Percentiles rank a stretch among this genome's conserved stretches.
Conservation (phyloP, 805 yeast species). For the Candida piceae region DNA sequence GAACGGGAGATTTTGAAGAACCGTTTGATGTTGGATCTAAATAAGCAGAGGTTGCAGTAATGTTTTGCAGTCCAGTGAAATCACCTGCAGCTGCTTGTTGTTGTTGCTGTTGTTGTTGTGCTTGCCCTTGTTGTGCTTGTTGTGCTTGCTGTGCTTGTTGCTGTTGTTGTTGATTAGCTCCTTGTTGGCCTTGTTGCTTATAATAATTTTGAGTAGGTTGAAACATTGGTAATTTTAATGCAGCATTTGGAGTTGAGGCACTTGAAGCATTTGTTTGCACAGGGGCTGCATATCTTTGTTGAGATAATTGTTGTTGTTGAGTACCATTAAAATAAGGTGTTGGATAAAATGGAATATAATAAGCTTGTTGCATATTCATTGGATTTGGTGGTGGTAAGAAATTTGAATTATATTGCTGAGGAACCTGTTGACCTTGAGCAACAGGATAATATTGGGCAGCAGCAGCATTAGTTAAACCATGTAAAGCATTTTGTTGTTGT, state of each 20-base stretch:
- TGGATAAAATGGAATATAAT: slow-evolving; percentile 22
- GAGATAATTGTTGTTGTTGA: slow-evolving; percentile 21
- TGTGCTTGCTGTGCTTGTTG: slow-evolving; percentile 1
- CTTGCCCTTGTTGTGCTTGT: slow-evolving; percentile 4
- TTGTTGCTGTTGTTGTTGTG: slow-evolving; percentile 1
- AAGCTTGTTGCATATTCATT: slow-evolving; percentile 21
- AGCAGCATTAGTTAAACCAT: slow-evolving; percentile 8
- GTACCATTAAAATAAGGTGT: slow-evolving; percentile 17
- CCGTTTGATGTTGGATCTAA: slow-evolving; percentile 7
- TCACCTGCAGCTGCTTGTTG: slow-evolving; percentile 3
- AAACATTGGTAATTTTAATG: slow-evolving; percentile 12
- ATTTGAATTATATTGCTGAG: slow-evolving; percentile 18
- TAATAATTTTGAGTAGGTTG: slow-evolving; percentile 11
- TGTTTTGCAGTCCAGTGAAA: slow-evolving; percentile 1
- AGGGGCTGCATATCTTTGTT: slow-evolving; percentile 16
- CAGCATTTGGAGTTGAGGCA: slow-evolving; percentile 8
- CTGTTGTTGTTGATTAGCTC: slow-evolving; percentile 4
- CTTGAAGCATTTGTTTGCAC: slow-evolving; percentile 5
- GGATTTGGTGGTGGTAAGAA: slow-evolving; percentile 25
- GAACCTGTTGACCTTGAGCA: slow-evolving; percentile 6
- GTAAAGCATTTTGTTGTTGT: slow-evolving; percentile 9
- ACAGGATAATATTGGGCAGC: slow-evolving; percentile 16
- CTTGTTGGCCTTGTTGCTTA: slow-evolving; percentile 8
- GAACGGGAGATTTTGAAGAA: slow-evolving; percentile 5
- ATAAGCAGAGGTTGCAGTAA: slow-evolving; percentile 3